A percentile compares a stretch with the other conserved stretches of the same genome.
These are phyloP conservation scores for Mesembryanthemum crystallinum DNA, from an alignment of 148 eudicot genomes.

Conservation along the genomic window DNA sequence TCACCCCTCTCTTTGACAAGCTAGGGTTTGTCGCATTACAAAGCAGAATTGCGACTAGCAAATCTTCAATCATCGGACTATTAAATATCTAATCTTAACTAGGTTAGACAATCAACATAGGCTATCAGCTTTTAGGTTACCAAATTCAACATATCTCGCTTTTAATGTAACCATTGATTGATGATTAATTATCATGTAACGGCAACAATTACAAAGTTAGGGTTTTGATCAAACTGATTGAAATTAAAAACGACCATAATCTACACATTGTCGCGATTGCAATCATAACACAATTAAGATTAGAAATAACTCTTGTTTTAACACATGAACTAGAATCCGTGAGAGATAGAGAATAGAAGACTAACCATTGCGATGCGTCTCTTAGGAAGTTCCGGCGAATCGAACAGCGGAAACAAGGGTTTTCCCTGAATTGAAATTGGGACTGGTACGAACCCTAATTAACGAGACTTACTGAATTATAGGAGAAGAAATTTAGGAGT, in stretches of 20 bases:
- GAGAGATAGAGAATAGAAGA: background rate
- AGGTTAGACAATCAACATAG: background rate
- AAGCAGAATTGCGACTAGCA: background rate
- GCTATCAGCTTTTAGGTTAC: too few relatives aligned
- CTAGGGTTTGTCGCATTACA: background rate
- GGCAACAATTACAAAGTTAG: background rate
- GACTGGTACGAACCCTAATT: conserved; percentile 15
- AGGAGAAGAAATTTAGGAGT: too few relatives aligned
- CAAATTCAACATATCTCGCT: too few relatives aligned
- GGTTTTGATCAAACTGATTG: background rate
- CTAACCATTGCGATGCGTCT: conserved; percentile 19
- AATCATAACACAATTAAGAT: background rate
- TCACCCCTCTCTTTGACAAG: background rate
- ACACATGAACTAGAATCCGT: background rate
- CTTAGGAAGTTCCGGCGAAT: background rate
- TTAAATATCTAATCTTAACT: background rate
- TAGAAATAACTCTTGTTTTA: background rate
- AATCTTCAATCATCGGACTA: background rate
- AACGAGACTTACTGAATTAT: too few relatives aligned
- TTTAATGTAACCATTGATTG: too few relatives aligned
- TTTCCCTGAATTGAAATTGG: background rate
- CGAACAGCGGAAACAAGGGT: background rate
- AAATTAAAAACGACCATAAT: too few relatives aligned
- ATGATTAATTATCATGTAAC: too few relatives aligned
- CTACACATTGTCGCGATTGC: background rate